A percentile compares a stretch with the other conserved stretches of the same genome.
These are phyloP conservation scores for Fonsecaea pugnacius DNA, from an alignment of 2,329 filamentous ascomycete species.

Conservation along the genomic window DNA sequence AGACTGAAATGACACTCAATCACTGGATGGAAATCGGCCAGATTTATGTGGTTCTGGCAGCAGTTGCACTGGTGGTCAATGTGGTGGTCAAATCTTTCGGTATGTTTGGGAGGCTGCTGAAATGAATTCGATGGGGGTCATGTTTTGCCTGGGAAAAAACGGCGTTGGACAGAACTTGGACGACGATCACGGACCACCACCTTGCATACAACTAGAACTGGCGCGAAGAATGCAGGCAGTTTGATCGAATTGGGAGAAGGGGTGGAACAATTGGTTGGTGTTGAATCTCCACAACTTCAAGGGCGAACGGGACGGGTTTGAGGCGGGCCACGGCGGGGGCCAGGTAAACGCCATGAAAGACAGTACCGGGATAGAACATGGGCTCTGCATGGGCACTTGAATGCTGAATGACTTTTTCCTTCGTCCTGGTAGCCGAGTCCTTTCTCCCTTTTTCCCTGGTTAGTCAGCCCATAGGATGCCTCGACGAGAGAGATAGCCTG, in stretches of 20 bases:
- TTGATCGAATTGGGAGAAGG: background rate
- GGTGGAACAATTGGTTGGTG: constrained; percentile 1
- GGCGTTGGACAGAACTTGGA: background rate
- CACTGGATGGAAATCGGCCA: constrained; percentile 51
- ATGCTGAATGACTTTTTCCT: background rate
- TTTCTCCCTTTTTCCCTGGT: background rate
- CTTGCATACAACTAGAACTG: background rate
- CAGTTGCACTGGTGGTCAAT: constrained; percentile 42
- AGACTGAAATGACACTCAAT: constrained; percentile 48
- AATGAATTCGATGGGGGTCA: background rate
- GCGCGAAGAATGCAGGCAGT: background rate
- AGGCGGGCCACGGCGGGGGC: background rate
- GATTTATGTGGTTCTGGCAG: constrained; percentile 49
- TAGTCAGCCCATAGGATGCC: background rate
- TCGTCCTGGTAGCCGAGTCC: background rate
- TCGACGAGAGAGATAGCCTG: no score
- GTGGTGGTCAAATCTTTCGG: constrained; percentile 40
- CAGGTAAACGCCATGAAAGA: background rate
- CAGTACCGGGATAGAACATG: background rate
- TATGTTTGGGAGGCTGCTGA: constrained; percentile 32
- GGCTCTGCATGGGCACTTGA: background rate
- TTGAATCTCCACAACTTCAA: background rate
- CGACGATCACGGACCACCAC: background rate
- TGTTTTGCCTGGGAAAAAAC: background rate
- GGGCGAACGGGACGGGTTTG: background rate